These are phyloP conservation scores for Mycena venus DNA, from an alignment of 768 basidiomycete species.

Conservation along the genomic window DNA sequence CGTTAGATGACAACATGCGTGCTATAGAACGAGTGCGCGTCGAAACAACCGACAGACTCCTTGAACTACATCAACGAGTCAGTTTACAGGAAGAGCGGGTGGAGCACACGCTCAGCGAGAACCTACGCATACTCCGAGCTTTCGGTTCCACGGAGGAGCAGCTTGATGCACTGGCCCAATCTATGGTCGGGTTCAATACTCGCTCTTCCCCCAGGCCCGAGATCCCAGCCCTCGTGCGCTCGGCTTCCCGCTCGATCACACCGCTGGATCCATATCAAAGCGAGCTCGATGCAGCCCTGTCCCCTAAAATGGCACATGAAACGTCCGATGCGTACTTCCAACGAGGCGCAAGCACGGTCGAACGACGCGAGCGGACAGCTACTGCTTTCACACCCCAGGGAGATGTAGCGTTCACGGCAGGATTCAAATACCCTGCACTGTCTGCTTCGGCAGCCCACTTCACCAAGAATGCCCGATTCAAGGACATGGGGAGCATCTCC, in stretches of 20 bases:
- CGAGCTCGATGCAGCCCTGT: neutral
- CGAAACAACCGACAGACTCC: neutral
- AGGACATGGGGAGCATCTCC: neutral
- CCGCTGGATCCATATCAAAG: neutral
- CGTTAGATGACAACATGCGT: neutral
- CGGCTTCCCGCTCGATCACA: neutral
- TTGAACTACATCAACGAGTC: neutral
- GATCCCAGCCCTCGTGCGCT: too few relatives aligned
- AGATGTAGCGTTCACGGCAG: neutral
- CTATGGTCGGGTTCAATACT: too few relatives aligned
- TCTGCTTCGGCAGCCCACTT: neutral
- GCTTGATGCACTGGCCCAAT: too few relatives aligned
- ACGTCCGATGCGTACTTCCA: neutral
- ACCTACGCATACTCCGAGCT: neutral
- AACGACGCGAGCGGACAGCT: neutral
- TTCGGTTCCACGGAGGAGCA: slow-evolving; percentile 6
- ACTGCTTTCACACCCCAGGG: neutral
- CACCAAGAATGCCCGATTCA: too few relatives aligned
- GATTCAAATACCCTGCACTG: neutral
- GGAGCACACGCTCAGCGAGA: neutral
- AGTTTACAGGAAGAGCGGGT: neutral
- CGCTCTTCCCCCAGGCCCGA: too few relatives aligned
- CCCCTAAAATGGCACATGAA: neutral
- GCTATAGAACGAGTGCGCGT: neutral
- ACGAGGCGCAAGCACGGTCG: neutral